Evolutionary conservation across 106 monocot genomes (phyloP).

Genomic region (Platanthera guangdongensis): DNA sequence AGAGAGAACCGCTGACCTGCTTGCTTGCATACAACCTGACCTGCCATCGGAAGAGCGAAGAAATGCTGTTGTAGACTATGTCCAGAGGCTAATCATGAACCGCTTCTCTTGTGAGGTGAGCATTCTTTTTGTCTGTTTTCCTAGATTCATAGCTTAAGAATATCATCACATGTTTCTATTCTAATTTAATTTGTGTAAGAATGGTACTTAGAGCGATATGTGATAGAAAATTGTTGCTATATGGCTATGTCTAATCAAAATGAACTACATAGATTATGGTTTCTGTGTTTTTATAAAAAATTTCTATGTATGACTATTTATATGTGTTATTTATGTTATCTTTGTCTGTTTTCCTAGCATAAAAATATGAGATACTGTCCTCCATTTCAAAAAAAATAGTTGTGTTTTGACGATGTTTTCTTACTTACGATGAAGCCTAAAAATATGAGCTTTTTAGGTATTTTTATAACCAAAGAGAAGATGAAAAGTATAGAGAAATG

Average conservation of each 20-base stretch:
- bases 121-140: background rate
- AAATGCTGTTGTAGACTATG: slow-evolving; percentile 69
- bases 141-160: background rate
- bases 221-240: too few species aligned
- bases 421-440: too few species aligned
- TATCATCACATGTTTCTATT: background rate
- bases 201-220: too few species aligned
- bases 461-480: background rate
- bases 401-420: too few species aligned
- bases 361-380: too few species aligned
- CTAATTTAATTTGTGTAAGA: too few species aligned
- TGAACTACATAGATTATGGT: background rate
- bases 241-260: background rate
- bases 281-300: background rate
- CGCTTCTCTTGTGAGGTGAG: slow-evolving; percentile 72
- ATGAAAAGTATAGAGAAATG: background rate
- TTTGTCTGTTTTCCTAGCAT: background rate
- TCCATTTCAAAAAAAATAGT: too few species aligned
- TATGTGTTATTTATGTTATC: background rate
- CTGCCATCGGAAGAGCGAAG: slow-evolving; percentile 54
- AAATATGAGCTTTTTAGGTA: too few species aligned
- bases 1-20: slow-evolving; percentile 46
- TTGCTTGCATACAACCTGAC: slow-evolving; percentile 69
- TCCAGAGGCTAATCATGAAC: slow-evolving; percentile 54
- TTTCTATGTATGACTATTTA: background rate